These are phyloP conservation scores for Dendrostoma leiphaemia DNA, from an alignment of 2,329 filamentous ascomycete genomes.

Conservation along the genomic window DNA sequence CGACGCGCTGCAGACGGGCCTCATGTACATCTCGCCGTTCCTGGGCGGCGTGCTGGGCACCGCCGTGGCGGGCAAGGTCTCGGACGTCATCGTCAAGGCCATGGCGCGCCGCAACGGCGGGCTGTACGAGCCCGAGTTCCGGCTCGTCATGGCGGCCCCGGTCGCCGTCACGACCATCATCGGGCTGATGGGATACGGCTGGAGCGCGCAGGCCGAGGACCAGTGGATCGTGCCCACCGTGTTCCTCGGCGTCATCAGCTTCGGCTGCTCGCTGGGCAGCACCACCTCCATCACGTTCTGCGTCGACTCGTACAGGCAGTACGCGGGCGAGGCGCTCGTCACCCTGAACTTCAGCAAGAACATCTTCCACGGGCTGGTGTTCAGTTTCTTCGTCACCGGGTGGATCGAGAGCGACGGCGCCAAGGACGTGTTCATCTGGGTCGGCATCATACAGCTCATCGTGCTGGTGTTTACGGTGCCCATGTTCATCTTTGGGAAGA, in stretches of 20 bases:
- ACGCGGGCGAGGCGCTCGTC: slow-evolving; percentile 90
- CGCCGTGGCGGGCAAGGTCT: slow-evolving; percentile 83
- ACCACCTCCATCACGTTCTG: slow-evolving; percentile 93
- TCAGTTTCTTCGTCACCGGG: slow-evolving; percentile 80
- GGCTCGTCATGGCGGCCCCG: slow-evolving; percentile 82
- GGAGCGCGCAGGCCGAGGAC: slow-evolving; percentile 74
- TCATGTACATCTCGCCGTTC: slow-evolving; percentile 89
- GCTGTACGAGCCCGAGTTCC: slow-evolving; percentile 91
- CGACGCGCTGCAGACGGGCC: slow-evolving; percentile 72
- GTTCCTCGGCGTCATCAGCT: slow-evolving; percentile 90
- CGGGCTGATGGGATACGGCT: slow-evolving; percentile 95
- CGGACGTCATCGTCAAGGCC: slow-evolving; percentile 77
- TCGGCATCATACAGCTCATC: slow-evolving; percentile 82
- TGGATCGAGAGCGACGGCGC: slow-evolving; percentile 78
- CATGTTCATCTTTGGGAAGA: slow-evolving; percentile 93
- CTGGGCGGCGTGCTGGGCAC: slow-evolving; percentile 88
- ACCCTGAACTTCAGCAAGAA: slow-evolving; percentile 96
- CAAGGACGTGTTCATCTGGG: slow-evolving; percentile 74
- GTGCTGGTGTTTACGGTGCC: slow-evolving; percentile 75
- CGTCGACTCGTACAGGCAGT: slow-evolving; percentile 89
- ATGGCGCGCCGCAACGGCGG: slow-evolving; percentile 88
- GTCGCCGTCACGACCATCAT: slow-evolving; percentile 75
- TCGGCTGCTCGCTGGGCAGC: slow-evolving; percentile 85
- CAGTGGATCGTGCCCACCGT: slow-evolving; percentile 89
- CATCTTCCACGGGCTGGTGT: slow-evolving; percentile 84